A percentile compares a stretch with the other conserved stretches of the same genome.
Conservation (phyloP, 768 basidiomycete genomes). For the Fomitopsis serialis region DNA sequence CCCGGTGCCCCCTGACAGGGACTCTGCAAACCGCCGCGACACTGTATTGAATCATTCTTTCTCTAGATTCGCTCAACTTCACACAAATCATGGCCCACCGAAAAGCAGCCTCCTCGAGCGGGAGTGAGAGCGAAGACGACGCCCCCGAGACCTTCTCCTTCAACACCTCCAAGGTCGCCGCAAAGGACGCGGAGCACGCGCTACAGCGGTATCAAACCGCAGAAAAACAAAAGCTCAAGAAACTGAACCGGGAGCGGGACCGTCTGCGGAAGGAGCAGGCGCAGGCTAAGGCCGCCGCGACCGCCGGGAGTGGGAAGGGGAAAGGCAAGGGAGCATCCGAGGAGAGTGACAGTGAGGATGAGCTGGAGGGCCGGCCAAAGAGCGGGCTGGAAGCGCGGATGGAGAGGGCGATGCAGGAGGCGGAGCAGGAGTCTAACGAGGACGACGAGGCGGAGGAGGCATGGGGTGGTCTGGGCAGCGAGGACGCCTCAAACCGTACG, state of each 20-base stretch:
- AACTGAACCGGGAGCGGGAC: constrained; percentile 44
- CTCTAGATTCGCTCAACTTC: no score
- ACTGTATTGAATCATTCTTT: no score
- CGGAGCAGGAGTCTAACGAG: constrained; percentile 24
- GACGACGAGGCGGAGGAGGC: constrained; percentile 13
- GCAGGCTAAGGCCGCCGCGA: constrained; percentile 4
- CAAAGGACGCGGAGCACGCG: constrained; percentile 31
- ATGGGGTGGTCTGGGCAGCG: constrained; percentile 10
- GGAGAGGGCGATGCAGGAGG: constrained; percentile 39
- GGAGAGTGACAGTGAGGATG: constrained; percentile 13
- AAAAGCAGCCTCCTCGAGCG: neutral
- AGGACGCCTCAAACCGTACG: constrained; percentile 9
- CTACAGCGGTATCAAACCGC: constrained; percentile 31
- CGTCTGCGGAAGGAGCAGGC: constrained; percentile 44
- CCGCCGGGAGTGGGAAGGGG: constrained; percentile 10
- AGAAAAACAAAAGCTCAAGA: constrained; percentile 37
- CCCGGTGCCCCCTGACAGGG: neutral
- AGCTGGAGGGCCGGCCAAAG: constrained; percentile 3
- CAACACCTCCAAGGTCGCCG: constrained; percentile 38
- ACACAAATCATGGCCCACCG: neutral
- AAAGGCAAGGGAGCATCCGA: constrained; percentile 13
- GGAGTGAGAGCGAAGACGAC: constrained; percentile 30
- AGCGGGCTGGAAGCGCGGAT: constrained; percentile 29
- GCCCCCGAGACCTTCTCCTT: constrained; percentile 48
- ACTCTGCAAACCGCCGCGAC: no score